Evolutionary conservation across 2,329 filamentous ascomycete genomes (phyloP).

Genomic region (Tolypocladium tropicale): DNA sequence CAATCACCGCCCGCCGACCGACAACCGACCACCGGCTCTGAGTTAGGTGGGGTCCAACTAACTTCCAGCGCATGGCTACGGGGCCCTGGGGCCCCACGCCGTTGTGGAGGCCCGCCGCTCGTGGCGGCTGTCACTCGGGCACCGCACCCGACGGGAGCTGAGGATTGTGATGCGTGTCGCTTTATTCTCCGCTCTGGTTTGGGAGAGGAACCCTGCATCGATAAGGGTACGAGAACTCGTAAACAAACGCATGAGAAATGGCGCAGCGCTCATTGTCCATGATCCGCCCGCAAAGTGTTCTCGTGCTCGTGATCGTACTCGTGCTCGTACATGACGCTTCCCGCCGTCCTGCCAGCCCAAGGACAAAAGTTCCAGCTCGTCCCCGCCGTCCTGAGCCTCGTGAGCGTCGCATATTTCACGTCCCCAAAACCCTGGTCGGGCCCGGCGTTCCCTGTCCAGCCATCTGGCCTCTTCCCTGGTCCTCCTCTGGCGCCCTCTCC

Average conservation of each 20-base stretch:
- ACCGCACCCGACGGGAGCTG: not conserved
- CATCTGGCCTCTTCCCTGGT: not conserved
- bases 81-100: not conserved
- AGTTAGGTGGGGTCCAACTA: not conserved
- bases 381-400: too few species aligned
- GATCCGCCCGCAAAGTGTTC: too few species aligned
- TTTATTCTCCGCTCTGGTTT: not conserved
- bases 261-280: not conserved
- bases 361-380: not conserved
- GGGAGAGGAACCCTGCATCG: not conserved
- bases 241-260: not conserved
- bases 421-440: not conserved
- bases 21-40: not conserved
- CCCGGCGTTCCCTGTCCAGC: not conserved
- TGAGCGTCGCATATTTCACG: not conserved
- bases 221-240: not conserved
- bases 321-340: too few species aligned
- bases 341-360: not conserved
- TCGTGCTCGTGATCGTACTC: too few species aligned
- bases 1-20: too few species aligned
- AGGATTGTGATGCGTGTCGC: not conserved
- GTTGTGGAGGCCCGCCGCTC: not conserved
- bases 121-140: not conserved
- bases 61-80: not conserved
- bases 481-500: conserved; percentile 13